Conservation (phyloP, 176 grass and related monocot species). For the Coix lacrymajobi region DNA sequence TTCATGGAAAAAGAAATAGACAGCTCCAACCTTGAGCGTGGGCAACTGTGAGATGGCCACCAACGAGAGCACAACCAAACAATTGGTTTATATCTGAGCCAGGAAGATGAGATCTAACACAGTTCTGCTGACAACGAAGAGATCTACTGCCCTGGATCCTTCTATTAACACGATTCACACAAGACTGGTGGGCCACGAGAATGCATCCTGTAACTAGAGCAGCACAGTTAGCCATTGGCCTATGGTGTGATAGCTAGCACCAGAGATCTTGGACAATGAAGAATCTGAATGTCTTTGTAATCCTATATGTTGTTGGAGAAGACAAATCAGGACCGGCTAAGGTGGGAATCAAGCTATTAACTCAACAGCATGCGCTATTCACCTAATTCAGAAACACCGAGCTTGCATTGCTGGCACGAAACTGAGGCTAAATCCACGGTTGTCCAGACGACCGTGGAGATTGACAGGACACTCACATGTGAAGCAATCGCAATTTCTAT, state of each 20-base stretch:
- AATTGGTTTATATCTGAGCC: background rate
- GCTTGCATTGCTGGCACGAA: background rate
- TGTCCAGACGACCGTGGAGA: background rate
- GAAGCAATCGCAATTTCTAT: background rate
- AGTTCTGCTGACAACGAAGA: background rate
- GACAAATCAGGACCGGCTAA: background rate
- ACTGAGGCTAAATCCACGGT: background rate
- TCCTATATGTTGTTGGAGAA: conserved; percentile 8
- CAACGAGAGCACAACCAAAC: background rate
- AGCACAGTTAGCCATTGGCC: background rate
- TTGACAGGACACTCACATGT: too few relatives aligned
- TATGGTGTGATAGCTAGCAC: background rate
- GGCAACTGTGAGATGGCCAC: background rate
- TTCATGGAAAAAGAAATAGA: background rate
- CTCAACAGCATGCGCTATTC: background rate
- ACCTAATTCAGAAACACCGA: background rate
- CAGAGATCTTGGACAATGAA: background rate
- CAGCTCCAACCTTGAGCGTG: conserved; percentile 17
- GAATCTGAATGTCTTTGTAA: background rate
- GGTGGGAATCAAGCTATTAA: background rate
- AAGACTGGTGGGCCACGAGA: background rate
- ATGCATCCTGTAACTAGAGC: background rate
- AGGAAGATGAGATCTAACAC: background rate
- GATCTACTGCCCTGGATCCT: background rate
- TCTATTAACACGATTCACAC: background rate